Evolutionary conservation across 768 basidiomycete species (phyloP).

Genomic region (Leccinellum albellum): DNA sequence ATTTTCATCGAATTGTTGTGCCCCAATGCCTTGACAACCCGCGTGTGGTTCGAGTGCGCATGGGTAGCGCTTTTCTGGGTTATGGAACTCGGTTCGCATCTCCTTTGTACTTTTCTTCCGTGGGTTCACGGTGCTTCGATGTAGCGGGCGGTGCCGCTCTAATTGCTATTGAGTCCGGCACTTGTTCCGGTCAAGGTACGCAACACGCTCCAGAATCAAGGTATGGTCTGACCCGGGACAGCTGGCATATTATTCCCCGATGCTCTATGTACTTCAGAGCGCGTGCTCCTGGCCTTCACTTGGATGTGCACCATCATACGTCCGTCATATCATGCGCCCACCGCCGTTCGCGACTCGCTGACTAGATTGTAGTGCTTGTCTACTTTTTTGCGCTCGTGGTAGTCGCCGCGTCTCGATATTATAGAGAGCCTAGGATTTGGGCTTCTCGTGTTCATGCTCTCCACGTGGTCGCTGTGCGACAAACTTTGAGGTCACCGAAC

Average conservation of each 20-base stretch:
- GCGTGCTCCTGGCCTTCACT: slow-evolving; percentile 55
- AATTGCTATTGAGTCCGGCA: slow-evolving; percentile 36
- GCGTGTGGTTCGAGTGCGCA: slow-evolving; percentile 68
- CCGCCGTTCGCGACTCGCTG: neutral
- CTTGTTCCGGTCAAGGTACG: slow-evolving; percentile 35
- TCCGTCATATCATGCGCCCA: slow-evolving; percentile 27
- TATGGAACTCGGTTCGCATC: slow-evolving; percentile 54
- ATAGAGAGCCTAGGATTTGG: slow-evolving; percentile 51
- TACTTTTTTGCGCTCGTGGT: slow-evolving; percentile 52
- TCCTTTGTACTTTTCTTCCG: neutral
- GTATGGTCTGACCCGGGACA: slow-evolving; percentile 2
- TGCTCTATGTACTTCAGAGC: slow-evolving; percentile 47
- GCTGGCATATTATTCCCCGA: neutral
- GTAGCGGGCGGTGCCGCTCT: slow-evolving; percentile 53
- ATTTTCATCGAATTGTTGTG: slow-evolving; percentile 57
- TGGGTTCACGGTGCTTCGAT: slow-evolving; percentile 4
- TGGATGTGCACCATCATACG: slow-evolving; percentile 47
- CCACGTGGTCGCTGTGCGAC: slow-evolving; percentile 31
- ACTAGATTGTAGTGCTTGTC: slow-evolving; percentile 43
- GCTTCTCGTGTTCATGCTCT: slow-evolving; percentile 43
- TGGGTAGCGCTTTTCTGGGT: slow-evolving; percentile 60
- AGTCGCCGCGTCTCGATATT: slow-evolving; percentile 40
- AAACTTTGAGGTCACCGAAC: slow-evolving; percentile 30
- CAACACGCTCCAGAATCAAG: neutral
- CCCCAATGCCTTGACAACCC: slow-evolving; percentile 47